Evolutionary conservation across 306 rosid species (phyloP).

Genomic region (Cucumis hystrix): DNA sequence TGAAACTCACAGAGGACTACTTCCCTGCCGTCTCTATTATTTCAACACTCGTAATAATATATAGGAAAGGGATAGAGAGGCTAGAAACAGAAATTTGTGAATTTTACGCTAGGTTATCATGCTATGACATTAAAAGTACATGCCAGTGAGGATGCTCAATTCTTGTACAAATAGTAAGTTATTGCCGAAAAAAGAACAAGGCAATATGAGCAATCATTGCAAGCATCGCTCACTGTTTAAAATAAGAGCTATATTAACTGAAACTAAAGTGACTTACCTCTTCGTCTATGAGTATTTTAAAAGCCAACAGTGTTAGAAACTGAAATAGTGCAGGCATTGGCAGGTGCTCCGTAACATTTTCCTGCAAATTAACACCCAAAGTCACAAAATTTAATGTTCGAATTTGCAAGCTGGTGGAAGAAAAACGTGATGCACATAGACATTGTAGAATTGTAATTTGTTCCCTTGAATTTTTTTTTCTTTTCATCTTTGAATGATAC

Average conservation of each 20-base stretch:
- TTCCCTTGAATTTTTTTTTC: not conserved
- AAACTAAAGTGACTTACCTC: conserved; percentile 25
- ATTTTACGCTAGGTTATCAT: not conserved
- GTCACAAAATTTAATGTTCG: conserved; percentile 10
- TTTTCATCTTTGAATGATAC: not conserved
- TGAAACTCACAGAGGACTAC: not conserved
- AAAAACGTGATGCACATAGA: not conserved
- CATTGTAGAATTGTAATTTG: not conserved
- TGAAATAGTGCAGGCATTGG: conserved; percentile 74
- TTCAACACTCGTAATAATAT: not conserved
- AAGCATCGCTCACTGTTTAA: not conserved
- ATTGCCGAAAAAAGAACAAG: not conserved
- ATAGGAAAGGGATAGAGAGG: not conserved
- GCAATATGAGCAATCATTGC: not conserved
- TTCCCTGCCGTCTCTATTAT: not conserved
- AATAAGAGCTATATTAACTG: not conserved
- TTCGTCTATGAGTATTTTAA: conserved; percentile 57
- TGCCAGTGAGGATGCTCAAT: not conserved
- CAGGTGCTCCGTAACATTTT: conserved; percentile 40
- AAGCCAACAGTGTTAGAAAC: conserved; percentile 60
- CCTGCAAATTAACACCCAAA: conserved; percentile 36
- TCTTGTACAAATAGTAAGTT: not conserved
- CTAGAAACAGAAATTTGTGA: not conserved
- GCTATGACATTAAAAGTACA: not conserved
- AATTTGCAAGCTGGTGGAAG: not conserved